Conservation (phyloP, 208 protist species). For the Borovskyia barvae region DNA sequence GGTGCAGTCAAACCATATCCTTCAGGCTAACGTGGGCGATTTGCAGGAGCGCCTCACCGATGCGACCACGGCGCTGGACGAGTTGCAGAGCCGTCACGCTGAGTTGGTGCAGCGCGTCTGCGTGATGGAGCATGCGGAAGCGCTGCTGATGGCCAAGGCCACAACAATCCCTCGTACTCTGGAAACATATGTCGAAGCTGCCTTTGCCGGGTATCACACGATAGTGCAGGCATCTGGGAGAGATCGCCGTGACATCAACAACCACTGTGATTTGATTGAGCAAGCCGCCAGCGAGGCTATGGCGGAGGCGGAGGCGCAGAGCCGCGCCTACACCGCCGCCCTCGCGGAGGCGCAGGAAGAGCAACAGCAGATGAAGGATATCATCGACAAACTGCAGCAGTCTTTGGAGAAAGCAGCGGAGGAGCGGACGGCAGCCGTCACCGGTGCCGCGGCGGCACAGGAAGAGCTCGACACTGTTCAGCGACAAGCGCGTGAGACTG, state of each 20-base stretch:
- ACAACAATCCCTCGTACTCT: conserved; percentile 38
- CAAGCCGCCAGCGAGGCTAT: conserved; percentile 55
- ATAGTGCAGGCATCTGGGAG: conserved; percentile 30
- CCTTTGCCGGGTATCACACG: conserved; percentile 25
- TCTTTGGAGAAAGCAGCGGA: conserved; percentile 27
- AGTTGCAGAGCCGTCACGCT: conserved; percentile 26
- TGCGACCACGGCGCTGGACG: conserved; percentile 33
- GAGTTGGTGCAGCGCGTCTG: conserved; percentile 9
- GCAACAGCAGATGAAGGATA: conserved; percentile 45
- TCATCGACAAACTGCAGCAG: conserved; percentile 38
- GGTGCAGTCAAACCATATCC: conserved; percentile 34
- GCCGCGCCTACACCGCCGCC: conserved; percentile 31
- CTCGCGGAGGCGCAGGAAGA: conserved; percentile 58
- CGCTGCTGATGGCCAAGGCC: conserved; percentile 54
- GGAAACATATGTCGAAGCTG: conserved; percentile 29
- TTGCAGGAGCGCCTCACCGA: conserved; percentile 38
- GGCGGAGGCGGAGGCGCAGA: conserved; percentile 58
- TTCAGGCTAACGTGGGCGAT: conserved; percentile 50
- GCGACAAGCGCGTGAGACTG: conserved; percentile 38
- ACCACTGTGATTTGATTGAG: conserved; percentile 58
- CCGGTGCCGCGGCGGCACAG: conserved; percentile 27
- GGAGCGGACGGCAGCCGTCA: conserved; percentile 20
- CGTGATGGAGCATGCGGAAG: conserved; percentile 30
- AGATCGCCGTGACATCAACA: conserved; percentile 31
- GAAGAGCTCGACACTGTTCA: conserved; percentile 25